Evolutionary conservation across 2,329 filamentous ascomycete species (phyloP), one percentile per base, ranked within the genome.

Genomic region (Neodidymelliopsis sp.): DNA sequence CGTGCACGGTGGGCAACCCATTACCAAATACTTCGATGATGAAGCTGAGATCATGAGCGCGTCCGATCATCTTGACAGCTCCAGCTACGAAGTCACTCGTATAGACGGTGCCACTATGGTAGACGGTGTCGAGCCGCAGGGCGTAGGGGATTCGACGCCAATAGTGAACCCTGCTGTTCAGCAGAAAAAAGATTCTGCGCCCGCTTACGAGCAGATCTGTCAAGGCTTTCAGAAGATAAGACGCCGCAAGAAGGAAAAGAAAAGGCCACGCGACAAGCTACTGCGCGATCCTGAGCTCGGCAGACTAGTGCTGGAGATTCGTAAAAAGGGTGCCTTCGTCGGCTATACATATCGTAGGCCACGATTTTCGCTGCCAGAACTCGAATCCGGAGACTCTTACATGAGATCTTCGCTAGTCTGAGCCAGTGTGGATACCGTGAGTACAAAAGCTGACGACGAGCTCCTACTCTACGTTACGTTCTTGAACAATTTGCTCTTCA

Each of bases 21-120:
- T 80, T 66, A 94, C 91, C 1, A 90, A 88, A 63, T 97, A 96
- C 69, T 97, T 97, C 66, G 90, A 96, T 49, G 87, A 91, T 38
- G 89, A 91, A 56, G 85, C 89, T 29, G 79, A 87, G 20, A 84
- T 93, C 40, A 62, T 79, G 52, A 75, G 67, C 13, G 69, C 56
- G 19, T 65, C 63, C 0, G 69, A 72, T 33, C 67, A 72, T 40
- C 60, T 72, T 4, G 69, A 73, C 39, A 67, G 67, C 9, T 69
- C 64, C 3, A 71, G 68, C 46, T 70, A 67, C 33, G 63, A 65
- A 33, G 57, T 48, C 12, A 38, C 36, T 10, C 38, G 45, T 12
- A 27, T 33, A 7, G 56, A 51, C 10, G 45, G 35, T 4, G 37
- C 30, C 24, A 37, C n/a, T 12, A 15, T 44, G 15, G 12, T 41